These are phyloP conservation scores for Senna tora DNA, from an alignment of 306 rosid genomes.

Conservation along the genomic window DNA sequence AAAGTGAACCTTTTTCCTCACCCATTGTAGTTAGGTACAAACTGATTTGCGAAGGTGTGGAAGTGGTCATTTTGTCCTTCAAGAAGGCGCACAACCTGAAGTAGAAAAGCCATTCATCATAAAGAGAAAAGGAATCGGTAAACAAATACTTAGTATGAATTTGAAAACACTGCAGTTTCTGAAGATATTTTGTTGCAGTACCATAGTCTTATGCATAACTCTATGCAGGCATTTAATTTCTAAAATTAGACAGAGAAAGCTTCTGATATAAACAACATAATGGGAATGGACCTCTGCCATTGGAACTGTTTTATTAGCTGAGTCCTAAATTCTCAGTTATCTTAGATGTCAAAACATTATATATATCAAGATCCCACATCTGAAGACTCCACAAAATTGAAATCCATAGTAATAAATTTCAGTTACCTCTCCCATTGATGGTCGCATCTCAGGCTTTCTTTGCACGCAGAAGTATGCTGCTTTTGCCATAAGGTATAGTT, in stretches of 20 bases:
- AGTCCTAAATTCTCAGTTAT: not conserved
- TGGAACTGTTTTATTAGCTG: not conserved
- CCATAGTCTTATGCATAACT: not conserved
- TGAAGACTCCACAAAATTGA: not conserved
- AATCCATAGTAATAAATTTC: not conserved
- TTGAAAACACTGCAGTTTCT: not conserved
- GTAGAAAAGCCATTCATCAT: conserved; percentile 5
- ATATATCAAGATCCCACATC: not conserved
- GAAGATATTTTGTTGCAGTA: not conserved
- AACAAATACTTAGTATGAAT: not conserved
- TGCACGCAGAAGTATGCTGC: conserved; percentile 62
- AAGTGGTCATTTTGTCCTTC: conserved; percentile 60
- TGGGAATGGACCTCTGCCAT: not conserved
- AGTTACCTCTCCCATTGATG: conserved; percentile 68
- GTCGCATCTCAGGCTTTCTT: conserved; percentile 59
- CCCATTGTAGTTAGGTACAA: conserved; percentile 36
- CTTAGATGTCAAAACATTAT: not conserved
- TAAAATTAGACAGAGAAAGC: not conserved
- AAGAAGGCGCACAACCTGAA: conserved; percentile 67
- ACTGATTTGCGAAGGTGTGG: conserved; percentile 47
- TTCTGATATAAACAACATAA: not conserved
- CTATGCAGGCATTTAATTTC: not conserved
- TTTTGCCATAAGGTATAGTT: conserved; percentile 56
- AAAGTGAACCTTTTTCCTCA: conserved; percentile 19
- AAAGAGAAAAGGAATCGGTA: conserved; percentile 2